phyloP scores from a whole-genome alignment of 768 basidiomycete genomes.

The Jaapia argillacea region DNA sequence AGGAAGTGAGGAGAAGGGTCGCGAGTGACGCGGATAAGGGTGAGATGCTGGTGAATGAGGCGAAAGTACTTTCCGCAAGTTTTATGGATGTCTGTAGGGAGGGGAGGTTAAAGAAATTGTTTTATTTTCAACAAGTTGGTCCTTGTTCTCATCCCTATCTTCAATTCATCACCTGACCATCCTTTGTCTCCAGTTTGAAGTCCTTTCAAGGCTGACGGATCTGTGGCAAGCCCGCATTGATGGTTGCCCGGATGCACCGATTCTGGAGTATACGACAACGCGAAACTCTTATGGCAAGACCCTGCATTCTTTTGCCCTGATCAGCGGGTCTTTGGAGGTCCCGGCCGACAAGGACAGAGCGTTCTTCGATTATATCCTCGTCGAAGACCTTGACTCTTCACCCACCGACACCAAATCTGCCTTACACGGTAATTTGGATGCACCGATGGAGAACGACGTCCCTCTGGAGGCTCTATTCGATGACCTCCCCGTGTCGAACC shows the following conservation, averaged over 20 bases:
- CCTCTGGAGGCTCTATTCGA: conserved; percentile 41
- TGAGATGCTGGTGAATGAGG: conserved; percentile 32
- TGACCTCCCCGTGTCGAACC: conserved; percentile 35
- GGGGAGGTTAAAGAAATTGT: conserved; percentile 34
- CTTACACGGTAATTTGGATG: too few species aligned
- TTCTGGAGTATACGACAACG: conserved; percentile 26
- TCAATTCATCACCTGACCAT: conserved; percentile 2
- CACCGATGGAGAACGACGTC: too few species aligned
- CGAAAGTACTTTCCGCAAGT: conserved; percentile 25
- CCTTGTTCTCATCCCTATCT: neutral
- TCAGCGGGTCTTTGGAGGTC: conserved; percentile 33
- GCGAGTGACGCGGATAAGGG: conserved; percentile 11
- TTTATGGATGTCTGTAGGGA: conserved; percentile 37
- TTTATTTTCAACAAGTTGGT: conserved; percentile 43
- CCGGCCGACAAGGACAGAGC: conserved; percentile 28
- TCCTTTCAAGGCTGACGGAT: conserved; percentile 32
- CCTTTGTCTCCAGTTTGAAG: conserved; percentile 31
- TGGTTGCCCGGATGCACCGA: conserved; percentile 37
- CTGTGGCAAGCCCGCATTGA: conserved; percentile 40
- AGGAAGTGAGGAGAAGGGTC: conserved; percentile 22
- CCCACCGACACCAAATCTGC: conserved; percentile 9
- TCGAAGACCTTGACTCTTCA: conserved; percentile 15
- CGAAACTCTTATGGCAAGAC: conserved; percentile 17
- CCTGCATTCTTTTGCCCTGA: conserved; percentile 29
- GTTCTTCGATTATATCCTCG: conserved; percentile 37